phyloP scores from a whole-genome alignment of 192 early-diverging fungal genomes.

The Backusella mclennaniae region DNA sequence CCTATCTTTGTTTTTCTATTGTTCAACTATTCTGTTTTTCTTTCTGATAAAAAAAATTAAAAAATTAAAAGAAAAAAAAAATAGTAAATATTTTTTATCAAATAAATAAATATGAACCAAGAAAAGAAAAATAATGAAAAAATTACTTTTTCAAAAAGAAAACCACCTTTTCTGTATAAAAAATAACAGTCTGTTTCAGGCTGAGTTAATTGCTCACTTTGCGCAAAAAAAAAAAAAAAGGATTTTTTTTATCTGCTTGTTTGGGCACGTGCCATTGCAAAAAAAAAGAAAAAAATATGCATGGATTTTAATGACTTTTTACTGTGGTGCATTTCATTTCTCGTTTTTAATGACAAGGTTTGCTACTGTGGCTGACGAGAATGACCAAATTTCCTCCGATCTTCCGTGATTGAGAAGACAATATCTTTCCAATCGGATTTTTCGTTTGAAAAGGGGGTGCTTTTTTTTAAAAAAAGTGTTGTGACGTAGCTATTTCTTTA shows the following conservation, averaged over 20 bases:
- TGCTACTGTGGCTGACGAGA: not conserved
- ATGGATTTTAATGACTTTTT: not conserved
- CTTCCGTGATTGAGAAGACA: not conserved
- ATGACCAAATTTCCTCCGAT: not conserved
- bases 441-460: not conserved
- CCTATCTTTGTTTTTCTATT: not conserved
- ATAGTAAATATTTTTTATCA: not conserved
- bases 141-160: constrained; percentile 2
- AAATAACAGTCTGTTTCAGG: constrained; percentile 8
- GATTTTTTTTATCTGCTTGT: not conserved
- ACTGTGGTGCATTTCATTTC: not conserved
- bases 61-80: not conserved
- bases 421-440: not conserved
- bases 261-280: not conserved
- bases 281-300: not conserved
- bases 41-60: not conserved
- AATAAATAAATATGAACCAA: not conserved
- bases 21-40: too few relatives aligned
- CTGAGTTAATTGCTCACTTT: not conserved
- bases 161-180: not conserved
- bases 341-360: not conserved
- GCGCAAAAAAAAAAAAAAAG: not conserved
- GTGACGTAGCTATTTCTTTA: not conserved
- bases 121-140: not conserved
- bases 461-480: not conserved